phyloP scores from a whole-genome alignment of 164 flowering plant genomes.

The Aristolochia fimbriata region DNA sequence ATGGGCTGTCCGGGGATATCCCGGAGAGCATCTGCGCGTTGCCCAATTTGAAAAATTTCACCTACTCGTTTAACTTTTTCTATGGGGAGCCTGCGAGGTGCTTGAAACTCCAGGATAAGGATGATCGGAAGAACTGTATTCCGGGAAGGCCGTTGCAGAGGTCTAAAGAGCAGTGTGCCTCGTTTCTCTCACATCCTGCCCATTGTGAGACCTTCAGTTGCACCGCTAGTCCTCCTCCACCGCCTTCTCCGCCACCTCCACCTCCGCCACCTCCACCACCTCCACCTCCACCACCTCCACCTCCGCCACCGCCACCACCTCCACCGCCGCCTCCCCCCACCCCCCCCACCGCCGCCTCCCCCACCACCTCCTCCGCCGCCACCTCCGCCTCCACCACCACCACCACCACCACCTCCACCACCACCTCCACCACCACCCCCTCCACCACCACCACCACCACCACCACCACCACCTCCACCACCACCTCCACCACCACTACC shows the following conservation, averaged over 20 bases:
- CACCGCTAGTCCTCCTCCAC: not conserved
- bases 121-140: constrained; percentile 51
- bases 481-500: constrained; percentile 3
- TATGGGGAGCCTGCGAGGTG: constrained; percentile 46
- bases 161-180: constrained; percentile 35
- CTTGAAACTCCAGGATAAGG: constrained; percentile 8
- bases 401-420: constrained; percentile 21
- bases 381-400: constrained; percentile 13
- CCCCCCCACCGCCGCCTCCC: constrained; percentile 10
- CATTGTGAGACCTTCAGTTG: constrained; percentile 24
- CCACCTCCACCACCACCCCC: constrained; percentile 17
- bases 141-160: constrained; percentile 33
- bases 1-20: constrained; percentile 47
- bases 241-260: constrained; percentile 1
- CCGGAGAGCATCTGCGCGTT: constrained; percentile 45
- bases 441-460: constrained; percentile 14
- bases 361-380: constrained; percentile 11
- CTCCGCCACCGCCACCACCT: constrained; percentile 15
- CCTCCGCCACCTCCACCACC: not conserved
- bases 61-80: constrained; percentile 62
- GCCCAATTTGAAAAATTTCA: constrained; percentile 55
- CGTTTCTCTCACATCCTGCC: constrained; percentile 32
- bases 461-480: constrained; percentile 8
- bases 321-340: constrained; percentile 30
- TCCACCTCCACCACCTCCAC: constrained; percentile 21